phyloP scores from a whole-genome alignment of 768 basidiomycete species.

The Pluteus cervinus region DNA sequence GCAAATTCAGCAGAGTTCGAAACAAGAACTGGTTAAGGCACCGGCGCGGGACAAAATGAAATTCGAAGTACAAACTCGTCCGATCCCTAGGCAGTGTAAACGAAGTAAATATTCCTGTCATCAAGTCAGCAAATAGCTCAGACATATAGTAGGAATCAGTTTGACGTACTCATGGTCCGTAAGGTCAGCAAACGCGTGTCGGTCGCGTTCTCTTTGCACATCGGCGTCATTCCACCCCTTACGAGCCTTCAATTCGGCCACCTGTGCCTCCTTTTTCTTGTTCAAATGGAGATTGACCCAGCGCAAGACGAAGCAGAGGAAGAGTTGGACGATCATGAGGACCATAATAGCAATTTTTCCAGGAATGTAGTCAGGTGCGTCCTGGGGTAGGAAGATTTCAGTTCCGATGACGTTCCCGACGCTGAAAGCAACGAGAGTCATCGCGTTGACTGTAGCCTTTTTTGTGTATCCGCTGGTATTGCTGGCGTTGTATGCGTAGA shows the following conservation, averaged over 20 bases:
- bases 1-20: no score
- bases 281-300: constrained; percentile 53
- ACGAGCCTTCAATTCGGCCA: constrained; percentile 38
- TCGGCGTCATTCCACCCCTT: constrained; percentile 56
- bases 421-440: constrained; percentile 50
- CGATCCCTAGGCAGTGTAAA: constrained; percentile 55
- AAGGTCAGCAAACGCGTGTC: constrained; percentile 56
- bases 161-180: constrained; percentile 54
- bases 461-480: constrained; percentile 64
- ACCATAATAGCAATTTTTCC: constrained; percentile 65
- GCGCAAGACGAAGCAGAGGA: constrained; percentile 40
- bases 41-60: no score
- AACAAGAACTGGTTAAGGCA: no score
- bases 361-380: constrained; percentile 57
- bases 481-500: constrained; percentile 61
- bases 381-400: constrained; percentile 56
- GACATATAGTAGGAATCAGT: not conserved
- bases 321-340: constrained; percentile 46
- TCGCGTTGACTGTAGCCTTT: constrained; percentile 60
- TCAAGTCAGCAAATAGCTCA: constrained; percentile 2
- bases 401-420: constrained; percentile 62
- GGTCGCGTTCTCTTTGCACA: constrained; percentile 50
- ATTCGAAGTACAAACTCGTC: no score
- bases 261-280: constrained; percentile 30
- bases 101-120: constrained; percentile 50